Evolutionary conservation across 1,284 basidiomycete genomes (phyloP).

Genomic region (Malassezia sympodialis): DNA sequence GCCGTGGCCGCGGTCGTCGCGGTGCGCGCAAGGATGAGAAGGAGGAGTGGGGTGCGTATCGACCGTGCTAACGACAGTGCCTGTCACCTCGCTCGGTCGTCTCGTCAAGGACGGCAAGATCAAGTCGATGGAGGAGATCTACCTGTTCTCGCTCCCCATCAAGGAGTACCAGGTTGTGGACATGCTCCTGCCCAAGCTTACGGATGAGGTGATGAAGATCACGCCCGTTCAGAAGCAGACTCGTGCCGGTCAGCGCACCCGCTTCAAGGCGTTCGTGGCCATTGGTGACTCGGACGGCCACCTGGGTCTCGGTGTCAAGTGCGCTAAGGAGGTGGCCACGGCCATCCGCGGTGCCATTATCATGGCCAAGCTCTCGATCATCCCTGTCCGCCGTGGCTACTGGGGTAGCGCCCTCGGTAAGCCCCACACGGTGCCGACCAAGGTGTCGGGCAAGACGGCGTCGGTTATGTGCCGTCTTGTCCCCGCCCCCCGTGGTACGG

Average conservation of each 20-base stretch:
- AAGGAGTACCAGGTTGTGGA: constrained; percentile 49
- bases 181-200: constrained; percentile 48
- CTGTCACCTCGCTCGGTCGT: constrained; percentile 97
- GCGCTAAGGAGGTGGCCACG: constrained; percentile 98
- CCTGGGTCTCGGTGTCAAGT: constrained; percentile 98
- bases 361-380: constrained; percentile 86
- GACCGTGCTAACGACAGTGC: constrained; percentile 52
- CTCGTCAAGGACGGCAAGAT: constrained; percentile 99
- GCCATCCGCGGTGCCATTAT: constrained; percentile 98
- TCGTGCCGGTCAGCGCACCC: constrained; percentile 96
- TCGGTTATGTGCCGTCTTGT: constrained; percentile 99
- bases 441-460: constrained; percentile 91
- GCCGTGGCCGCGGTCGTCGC: constrained; percentile 74
- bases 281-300: constrained; percentile 93
- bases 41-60: constrained; percentile 69
- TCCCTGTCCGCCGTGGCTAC: constrained; percentile 95
- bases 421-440: constrained; percentile 99
- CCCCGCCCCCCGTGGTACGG: constrained; percentile 92
- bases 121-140: constrained; percentile 99
- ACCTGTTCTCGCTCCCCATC: constrained; percentile 93
- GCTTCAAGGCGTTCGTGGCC: constrained; percentile 99
- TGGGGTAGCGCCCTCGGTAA: constrained; percentile 77
- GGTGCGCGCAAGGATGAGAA: constrained; percentile 98
- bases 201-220: constrained; percentile 97
- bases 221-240: constrained; percentile 99